Evolutionary conservation across 805 yeast genomes (phyloP).

Genomic region (Clavispora asparagi): DNA sequence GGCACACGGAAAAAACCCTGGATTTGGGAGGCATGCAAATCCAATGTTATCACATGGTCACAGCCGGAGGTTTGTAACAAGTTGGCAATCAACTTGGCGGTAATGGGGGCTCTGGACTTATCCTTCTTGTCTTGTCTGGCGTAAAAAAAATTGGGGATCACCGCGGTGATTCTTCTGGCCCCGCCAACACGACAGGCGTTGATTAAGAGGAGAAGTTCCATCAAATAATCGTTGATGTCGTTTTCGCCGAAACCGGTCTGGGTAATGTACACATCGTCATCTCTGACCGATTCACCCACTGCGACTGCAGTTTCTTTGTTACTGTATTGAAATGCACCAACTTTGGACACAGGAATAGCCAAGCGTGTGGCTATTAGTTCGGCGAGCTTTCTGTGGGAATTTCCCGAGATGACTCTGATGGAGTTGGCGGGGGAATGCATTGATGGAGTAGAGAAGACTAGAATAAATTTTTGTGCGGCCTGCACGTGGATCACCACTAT

Average conservation of each 20-base stretch:
- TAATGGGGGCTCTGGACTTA: constrained; percentile 92
- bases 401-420: constrained; percentile 51
- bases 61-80: constrained; percentile 92
- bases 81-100: constrained; percentile 91
- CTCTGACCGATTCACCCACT: constrained; percentile 83
- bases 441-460: background rate
- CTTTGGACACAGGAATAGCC: constrained; percentile 63
- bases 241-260: constrained; percentile 82
- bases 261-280: constrained; percentile 79
- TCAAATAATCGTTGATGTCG: constrained; percentile 71
- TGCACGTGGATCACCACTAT: background rate
- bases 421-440: constrained; percentile 24
- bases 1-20: constrained; percentile 96
- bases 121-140: constrained; percentile 98
- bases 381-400: constrained; percentile 85
- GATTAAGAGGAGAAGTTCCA: constrained; percentile 85
- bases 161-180: constrained; percentile 90
- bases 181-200: constrained; percentile 96
- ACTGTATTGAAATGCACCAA: constrained; percentile 79
- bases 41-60: constrained; percentile 94
- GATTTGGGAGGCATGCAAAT: constrained; percentile 93
- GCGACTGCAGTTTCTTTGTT: constrained; percentile 85
- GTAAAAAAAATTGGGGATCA: constrained; percentile 92
- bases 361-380: constrained; percentile 60
- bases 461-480: background rate